Base-by-base conservation (phyloP, 2,329 filamentous ascomycete genomes). In the Fusarium algeriense region DNA sequence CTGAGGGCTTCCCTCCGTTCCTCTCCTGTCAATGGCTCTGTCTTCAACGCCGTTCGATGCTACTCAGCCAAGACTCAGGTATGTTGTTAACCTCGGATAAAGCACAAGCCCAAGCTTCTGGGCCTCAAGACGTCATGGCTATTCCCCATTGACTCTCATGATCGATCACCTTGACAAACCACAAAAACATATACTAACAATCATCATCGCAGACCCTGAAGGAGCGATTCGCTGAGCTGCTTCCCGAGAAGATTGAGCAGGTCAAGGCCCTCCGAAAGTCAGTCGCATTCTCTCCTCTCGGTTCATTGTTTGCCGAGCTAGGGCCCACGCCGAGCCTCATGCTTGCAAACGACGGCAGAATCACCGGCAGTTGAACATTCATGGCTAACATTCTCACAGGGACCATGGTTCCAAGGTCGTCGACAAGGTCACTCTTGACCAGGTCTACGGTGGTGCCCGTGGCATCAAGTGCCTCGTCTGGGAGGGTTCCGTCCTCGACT, bases 181-280 rank as follows among this genome's bases (percentile, higher is more conserved):
- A 52, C 13, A 38, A 56, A 48, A 54, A 26, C 20, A 46, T 35
- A 17, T 41, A 34, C 69, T 71, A 19, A 71, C 41, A 23, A 23
- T 69, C 54, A 37, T 46, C 28, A 35, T 59, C 44, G 11, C 59
- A 99, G 96, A 94, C 94, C 77, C 87, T 99, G 82, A 99, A 99
- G 89, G 96, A 99, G 84, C 95, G 94, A 82, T 98, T 99, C 84
- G 95, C 95, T 82, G 95, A 96, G 84, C 92, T 95, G 81, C 89
- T 99, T 72, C 96, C 96, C 78, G 94, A 91, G 83, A 97, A 98
- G 90, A 92, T 98, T 81, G 96, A 99, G 87, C 93, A 98, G 90
- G 94, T 99, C 88, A 99, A 99, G 93, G 91, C 94, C 84, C 91
- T 99, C 80, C 91, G 94, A 84, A 98, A 98, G 94, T 97, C 88